Evolutionary conservation across 768 basidiomycete species (phyloP).

Genomic region (Pulveroboletus ravenelii): DNA sequence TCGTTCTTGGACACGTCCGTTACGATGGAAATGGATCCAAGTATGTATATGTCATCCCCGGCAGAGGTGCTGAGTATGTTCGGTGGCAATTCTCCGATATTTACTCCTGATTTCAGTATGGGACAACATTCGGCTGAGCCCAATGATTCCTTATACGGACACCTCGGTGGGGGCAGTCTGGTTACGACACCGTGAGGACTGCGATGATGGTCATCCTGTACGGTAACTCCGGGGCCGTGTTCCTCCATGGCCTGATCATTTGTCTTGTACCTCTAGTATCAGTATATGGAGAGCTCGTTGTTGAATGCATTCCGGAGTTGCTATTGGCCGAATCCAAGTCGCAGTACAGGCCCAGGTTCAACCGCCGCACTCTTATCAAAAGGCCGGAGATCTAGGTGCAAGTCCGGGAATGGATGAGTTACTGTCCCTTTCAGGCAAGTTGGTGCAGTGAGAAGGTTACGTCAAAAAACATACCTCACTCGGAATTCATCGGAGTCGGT

Average conservation of each 20-base stretch:
- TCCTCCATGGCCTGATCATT: not conserved
- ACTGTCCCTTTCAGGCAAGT: too few relatives aligned
- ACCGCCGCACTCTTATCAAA: too few relatives aligned
- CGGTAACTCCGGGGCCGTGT: conserved; percentile 8
- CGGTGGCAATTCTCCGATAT: conserved; percentile 36
- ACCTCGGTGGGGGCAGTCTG: conserved; percentile 19
- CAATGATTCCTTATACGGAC: conserved; percentile 27
- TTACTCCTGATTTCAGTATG: conserved; percentile 29
- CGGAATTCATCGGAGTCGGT: too few relatives aligned
- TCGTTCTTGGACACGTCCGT: conserved; percentile 27
- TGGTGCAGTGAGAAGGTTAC: too few relatives aligned
- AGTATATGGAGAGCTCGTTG: not conserved
- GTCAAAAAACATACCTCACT: too few relatives aligned
- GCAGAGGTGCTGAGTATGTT: conserved; percentile 62
- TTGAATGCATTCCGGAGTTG: not conserved
- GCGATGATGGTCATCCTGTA: conserved; percentile 11
- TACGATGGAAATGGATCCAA: conserved; percentile 46
- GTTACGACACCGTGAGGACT: conserved; percentile 26
- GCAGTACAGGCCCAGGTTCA: too few relatives aligned
- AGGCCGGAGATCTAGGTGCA: too few relatives aligned
- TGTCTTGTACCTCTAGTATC: not conserved
- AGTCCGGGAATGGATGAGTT: too few relatives aligned
- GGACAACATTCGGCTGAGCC: conserved; percentile 24
- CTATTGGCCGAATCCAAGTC: too few relatives aligned
- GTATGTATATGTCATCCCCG: conserved; percentile 49